phyloP scores from a whole-genome alignment of 352 stramenopile genomes.

The Achlya hypogyna region DNA sequence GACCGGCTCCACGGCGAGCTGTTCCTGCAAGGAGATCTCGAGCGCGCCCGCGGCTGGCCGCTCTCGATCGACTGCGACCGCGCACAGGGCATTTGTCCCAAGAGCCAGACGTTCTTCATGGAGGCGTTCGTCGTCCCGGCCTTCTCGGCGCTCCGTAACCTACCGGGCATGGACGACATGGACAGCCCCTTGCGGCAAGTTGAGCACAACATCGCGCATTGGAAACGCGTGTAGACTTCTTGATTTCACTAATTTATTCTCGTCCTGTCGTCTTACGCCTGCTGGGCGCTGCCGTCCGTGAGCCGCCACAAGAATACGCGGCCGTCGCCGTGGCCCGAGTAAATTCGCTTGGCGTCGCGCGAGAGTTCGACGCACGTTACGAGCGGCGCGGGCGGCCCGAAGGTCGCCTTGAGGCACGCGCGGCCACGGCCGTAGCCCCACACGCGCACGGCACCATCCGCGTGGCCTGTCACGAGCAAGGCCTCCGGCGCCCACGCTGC shows the following conservation, averaged over 20 bases:
- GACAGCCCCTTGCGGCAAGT: neutral
- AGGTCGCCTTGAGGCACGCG: neutral
- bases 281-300: neutral
- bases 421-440: conserved; percentile 43
- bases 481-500: conserved; percentile 59
- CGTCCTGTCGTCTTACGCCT: no score
- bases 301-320: neutral
- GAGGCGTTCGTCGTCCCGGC: conserved; percentile 13
- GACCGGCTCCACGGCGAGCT: conserved; percentile 57
- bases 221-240: neutral
- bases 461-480: conserved; percentile 49
- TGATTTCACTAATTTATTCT: neutral
- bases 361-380: neutral
- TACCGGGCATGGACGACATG: neutral
- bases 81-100: neutral
- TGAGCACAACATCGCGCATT: neutral
- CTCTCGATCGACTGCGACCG: neutral
- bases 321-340: neutral
- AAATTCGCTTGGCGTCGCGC: neutral
- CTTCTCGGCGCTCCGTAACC: conserved; percentile 1
- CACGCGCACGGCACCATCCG: conserved; percentile 47
- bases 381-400: neutral
- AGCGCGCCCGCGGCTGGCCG: conserved; percentile 22
- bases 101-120: conserved; percentile 13
- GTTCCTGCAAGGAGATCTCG: conserved; percentile 58